Evolutionary conservation across 1,284 basidiomycete species (phyloP), one percentile per base, ranked within the genome.

Genomic region (Ustilago trichophora): DNA sequence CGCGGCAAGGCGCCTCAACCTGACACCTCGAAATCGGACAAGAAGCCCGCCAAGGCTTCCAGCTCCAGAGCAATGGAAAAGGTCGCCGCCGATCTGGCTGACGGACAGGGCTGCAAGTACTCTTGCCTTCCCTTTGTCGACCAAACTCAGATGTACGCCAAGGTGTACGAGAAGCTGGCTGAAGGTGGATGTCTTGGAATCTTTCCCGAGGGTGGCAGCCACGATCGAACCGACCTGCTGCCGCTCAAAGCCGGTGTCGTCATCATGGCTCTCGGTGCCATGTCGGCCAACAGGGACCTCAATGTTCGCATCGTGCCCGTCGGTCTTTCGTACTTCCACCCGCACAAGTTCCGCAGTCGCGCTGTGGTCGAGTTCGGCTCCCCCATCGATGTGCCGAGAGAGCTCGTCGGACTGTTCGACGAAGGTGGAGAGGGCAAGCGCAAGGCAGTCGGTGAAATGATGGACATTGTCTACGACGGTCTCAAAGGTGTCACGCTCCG

Each of bases 401-500:
- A 94, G 60, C 85, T 92, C 36, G 89, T 98, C 6, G 87, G 90
- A 33, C 89, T 91, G 86, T 99, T 95, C 84, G 92, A 92, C 77
- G 85, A 89, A 73, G 96, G 96, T 16, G 95, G 95, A 7, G 83
- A 85, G 25, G 87, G 90, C 77, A 99, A 98, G 84, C 86, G 92
- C 64, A 90, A 94, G 74, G 95, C 96, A 0, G 92, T 95, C 38
- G 86, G 88, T 9, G 90, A 91, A 80, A 88, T 98, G 75, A 86
- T 99, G 68, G 91, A 97, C 74, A 85, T 96, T 56, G 90, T 97
- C 56, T 97, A 96, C 77, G 92, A 98, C 78, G 91, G 88, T n/a
- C 85, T 99, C 73, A 97, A 98, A 84, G 94, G 93, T 2, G 96
- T 98, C 37, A 99, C 96, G 0, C 87, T 98, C 37, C 86, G 94